Evolutionary conservation across 768 basidiomycete genomes (phyloP), one percentile per base, ranked within the genome.

Genomic region (Calocera cornea): DNA sequence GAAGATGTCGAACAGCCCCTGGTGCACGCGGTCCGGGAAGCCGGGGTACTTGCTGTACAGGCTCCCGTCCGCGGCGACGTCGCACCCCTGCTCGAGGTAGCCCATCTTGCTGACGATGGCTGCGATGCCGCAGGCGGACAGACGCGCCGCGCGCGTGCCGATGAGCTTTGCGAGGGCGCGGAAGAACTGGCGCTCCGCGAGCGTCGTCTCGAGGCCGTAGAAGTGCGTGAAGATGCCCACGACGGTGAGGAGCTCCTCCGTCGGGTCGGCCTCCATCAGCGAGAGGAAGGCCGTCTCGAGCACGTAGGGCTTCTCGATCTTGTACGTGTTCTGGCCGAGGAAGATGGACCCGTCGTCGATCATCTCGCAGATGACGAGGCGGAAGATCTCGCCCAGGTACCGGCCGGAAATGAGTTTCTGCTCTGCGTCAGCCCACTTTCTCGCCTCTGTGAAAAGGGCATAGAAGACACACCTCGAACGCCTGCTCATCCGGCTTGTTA

Each of bases 41-140:
- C 89, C 86, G 34, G 97, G 97, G 78, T 98, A 98, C 91, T 97
- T 97, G 73, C 95, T 95, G 78, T 97, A 97, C 72, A 97, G 76
- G n/a, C 87, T 90, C 1, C 95, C 95, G 74, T 98, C 95, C 1
- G 92, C 92, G 50, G 91, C 94, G 22, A 95, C 91, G 1, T 82
- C 78, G 75, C 94, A 95, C 0, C 90, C 92, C 69, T 94, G 87
- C 19, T 97, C 95, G 1, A 98, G 80, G 73, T 92, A 92, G 0
- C 87, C 90, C 86, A 90, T 95, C 82, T 92, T 97, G 78, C 87
- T 86, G 66, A 95, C 95, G 72, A 99, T 90, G 11, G 97, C 90
- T 1, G 94, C 95, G 72, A 99, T 97, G 70, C 97, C 95, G 73
- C 95, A 99, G 0, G 95, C 86, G 41, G 90, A 93, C 41, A 98